Conservation (phyloP, 1,284 basidiomycete genomes). For the Trametes hirsuta region DNA sequence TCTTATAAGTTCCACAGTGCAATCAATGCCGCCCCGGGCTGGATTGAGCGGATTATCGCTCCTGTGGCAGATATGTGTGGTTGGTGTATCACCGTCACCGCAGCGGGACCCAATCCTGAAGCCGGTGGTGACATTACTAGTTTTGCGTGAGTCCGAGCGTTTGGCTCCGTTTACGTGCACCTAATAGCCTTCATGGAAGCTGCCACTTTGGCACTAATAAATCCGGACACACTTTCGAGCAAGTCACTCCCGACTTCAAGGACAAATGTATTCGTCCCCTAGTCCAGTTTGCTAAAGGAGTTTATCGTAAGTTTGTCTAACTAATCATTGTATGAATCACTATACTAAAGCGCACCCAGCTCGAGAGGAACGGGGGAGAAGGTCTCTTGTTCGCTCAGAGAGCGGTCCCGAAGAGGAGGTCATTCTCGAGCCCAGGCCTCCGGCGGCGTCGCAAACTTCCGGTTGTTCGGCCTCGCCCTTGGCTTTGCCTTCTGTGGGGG, state of each 20-base stretch:
- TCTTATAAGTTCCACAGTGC: not conserved
- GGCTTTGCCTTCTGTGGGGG: not conserved
- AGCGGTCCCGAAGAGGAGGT: no score
- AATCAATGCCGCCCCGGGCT: not conserved
- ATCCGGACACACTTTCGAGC: constrained; percentile 1
- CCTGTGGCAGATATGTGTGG: not conserved
- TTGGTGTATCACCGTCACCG: not conserved
- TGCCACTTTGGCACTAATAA: not conserved
- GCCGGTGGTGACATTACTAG: not conserved
- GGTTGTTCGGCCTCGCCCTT: not conserved
- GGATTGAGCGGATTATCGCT: not conserved
- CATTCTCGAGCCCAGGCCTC: no score
- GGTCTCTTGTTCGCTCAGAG: not conserved
- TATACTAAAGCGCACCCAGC: not conserved
- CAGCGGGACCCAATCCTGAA: not conserved
- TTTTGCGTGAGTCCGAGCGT: constrained; percentile 1
- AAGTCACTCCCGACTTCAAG: not conserved
- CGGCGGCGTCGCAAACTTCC: not conserved
- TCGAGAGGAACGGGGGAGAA: not conserved
- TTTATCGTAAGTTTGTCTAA: not conserved
- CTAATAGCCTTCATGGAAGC: not conserved
- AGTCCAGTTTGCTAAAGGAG: constrained; percentile 1
- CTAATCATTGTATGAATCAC: not conserved
- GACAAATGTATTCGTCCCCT: constrained; percentile 1
- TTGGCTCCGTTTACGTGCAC: not conserved